phyloP scores from a whole-genome alignment of 2,329 filamentous ascomycete genomes.

The Penicillium sp. region DNA sequence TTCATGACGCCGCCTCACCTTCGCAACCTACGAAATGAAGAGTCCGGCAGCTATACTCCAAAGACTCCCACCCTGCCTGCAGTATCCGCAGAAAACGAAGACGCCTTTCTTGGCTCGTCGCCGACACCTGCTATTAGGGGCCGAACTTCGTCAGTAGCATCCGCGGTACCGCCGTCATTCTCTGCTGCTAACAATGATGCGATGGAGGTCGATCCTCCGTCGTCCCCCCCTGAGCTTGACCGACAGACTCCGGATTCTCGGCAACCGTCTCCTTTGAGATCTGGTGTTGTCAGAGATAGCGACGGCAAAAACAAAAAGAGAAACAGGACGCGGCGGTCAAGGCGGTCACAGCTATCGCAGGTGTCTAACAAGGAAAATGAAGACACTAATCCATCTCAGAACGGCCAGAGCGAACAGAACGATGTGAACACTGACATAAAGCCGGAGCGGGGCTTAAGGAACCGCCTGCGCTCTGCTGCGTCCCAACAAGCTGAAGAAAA shows the following conservation, averaged over 20 bases:
- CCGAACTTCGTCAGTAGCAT: constrained; percentile 30
- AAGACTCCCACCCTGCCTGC: constrained; percentile 49
- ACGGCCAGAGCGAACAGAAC: neutral
- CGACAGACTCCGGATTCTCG: constrained; percentile 29
- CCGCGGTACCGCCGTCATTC: constrained; percentile 43
- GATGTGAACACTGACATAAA: neutral
- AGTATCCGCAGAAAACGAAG: constrained; percentile 45
- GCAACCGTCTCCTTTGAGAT: constrained; percentile 14
- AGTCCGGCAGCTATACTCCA: constrained; percentile 34
- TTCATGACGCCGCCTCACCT: constrained; percentile 37
- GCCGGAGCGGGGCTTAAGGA: constrained; percentile 14
- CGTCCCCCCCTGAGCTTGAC: constrained; percentile 41
- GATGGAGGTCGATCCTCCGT: constrained; percentile 37
- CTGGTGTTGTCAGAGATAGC: constrained; percentile 14
- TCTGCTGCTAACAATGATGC: constrained; percentile 30
- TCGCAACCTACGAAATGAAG: constrained; percentile 31
- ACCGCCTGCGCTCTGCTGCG: constrained; percentile 29
- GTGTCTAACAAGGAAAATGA: constrained; percentile 9
- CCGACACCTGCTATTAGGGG: constrained; percentile 54
- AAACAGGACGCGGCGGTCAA: constrained; percentile 23
- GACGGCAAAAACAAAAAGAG: constrained; percentile 21
- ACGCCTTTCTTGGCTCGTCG: constrained; percentile 57
- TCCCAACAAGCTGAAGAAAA: constrained; percentile 4
- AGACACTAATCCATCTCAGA: neutral
- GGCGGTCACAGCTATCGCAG: neutral